Evolutionary conservation across 2,329 filamentous ascomycete species (phyloP).

Genomic region (Didymella sp.): DNA sequence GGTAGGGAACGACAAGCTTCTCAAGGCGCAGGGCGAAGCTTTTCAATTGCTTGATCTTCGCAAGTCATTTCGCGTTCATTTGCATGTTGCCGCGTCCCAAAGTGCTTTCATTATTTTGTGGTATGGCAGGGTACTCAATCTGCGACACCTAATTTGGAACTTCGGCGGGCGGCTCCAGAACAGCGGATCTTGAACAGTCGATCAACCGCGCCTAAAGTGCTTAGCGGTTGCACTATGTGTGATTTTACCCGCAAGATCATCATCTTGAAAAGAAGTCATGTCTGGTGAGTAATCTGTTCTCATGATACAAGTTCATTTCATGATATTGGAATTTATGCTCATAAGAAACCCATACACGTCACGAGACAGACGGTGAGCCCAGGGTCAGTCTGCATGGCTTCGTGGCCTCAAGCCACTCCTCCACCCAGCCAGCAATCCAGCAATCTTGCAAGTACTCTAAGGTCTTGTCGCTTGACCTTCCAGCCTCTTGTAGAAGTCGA

Average conservation of each 20-base stretch:
- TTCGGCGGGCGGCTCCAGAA: conserved; percentile 4
- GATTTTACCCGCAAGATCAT: neutral
- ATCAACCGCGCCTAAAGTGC: conserved; percentile 3
- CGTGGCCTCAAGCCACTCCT: neutral
- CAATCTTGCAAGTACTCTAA: neutral
- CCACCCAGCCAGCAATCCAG: neutral
- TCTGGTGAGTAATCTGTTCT: no score
- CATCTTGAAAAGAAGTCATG: no score
- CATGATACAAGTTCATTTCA: no score
- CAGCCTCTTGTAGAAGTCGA: no score
- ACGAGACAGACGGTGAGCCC: no score
- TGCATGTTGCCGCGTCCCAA: conserved; percentile 1
- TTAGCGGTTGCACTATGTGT: neutral
- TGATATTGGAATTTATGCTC: no score
- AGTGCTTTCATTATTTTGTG: conserved; percentile 11
- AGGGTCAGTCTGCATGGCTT: neutral
- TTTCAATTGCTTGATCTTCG: conserved; percentile 10
- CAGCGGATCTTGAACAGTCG: neutral
- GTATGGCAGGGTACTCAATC: conserved; percentile 3
- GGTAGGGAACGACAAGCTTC: conserved; percentile 4
- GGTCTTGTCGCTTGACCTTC: no score
- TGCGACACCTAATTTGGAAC: conserved; percentile 16
- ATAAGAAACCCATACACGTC: no score
- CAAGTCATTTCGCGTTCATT: conserved; percentile 2
- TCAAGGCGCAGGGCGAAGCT: conserved; percentile 3